Evolutionary conservation across 768 basidiomycete species (phyloP).

Genomic region (Paxillus involutus): DNA sequence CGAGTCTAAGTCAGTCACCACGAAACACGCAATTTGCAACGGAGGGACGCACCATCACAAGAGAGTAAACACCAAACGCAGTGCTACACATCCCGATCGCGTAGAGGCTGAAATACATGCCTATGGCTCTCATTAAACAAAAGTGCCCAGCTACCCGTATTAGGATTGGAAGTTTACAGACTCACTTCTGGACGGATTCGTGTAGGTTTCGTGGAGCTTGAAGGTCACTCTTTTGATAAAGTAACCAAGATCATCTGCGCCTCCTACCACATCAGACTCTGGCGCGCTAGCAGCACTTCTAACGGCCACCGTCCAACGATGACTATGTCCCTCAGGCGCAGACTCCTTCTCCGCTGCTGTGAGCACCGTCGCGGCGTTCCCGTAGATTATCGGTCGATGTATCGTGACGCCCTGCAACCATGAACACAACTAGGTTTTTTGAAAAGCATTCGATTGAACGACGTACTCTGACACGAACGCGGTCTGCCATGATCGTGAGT

Average conservation of each 20-base stretch:
- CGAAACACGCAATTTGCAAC: accelerated
- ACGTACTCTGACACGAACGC: conserved; percentile 79
- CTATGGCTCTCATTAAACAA: conserved; percentile 33
- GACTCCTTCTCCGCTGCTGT: conserved; percentile 67
- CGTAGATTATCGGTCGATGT: conserved; percentile 90
- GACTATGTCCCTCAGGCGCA: conserved; percentile 76
- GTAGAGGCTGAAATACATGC: conserved; percentile 54
- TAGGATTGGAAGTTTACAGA: conserved; percentile 37
- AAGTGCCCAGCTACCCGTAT: too few relatives aligned
- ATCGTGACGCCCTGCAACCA: conserved; percentile 75
- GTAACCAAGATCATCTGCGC: conserved; percentile 85
- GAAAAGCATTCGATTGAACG: conserved; percentile 1
- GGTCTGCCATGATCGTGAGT: conserved; percentile 56
- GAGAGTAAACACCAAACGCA: conserved; percentile 45
- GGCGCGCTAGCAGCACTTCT: conserved; percentile 80
- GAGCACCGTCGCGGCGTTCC: conserved; percentile 85
- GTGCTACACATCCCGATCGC: conserved; percentile 54
- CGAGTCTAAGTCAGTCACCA: neutral
- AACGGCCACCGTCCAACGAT: conserved; percentile 95
- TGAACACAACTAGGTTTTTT: conserved; percentile 1
- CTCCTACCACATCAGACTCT: conserved; percentile 78
- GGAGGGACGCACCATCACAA: conserved; percentile 42
- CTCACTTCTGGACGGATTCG: conserved; percentile 77
- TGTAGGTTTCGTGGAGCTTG: conserved; percentile 96
- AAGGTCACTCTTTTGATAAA: conserved; percentile 97